Evolutionary conservation across 1,139 yeast species (phyloP), one percentile per base, ranked within the genome.

Genomic region (Yarrowia galli): DNA sequence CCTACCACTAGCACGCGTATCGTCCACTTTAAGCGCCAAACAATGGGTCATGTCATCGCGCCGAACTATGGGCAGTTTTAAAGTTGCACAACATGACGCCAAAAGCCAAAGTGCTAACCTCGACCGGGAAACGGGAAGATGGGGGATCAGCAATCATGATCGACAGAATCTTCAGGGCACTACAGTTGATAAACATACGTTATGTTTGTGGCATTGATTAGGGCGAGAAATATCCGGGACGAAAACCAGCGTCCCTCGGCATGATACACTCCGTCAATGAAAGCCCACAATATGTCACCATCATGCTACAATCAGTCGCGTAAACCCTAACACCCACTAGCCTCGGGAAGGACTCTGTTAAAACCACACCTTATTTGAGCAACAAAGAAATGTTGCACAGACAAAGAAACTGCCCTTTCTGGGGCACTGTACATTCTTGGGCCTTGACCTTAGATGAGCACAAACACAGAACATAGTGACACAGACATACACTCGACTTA

Each of bases 381-480:
- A 28, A 40, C 48, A 56, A 42, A 40, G 58, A 18, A 20, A 3
- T 28, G 16, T n/a, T 13, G 3, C 15, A 16, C 18, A 15, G 8
- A 56, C 63, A 56, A 56, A 56, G 49, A 28, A 20, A 13, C 1
- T 3, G 15, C 6, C 32, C 49, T 42, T 56, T 56, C 49, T 42
- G 63, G 63, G 49, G 63, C 38, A 54, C 23, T 22, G 35, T 28
- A 56, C 63, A 56, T 56, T 56, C 63, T 48, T 28, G 48, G 22
- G 35, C 28, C 61, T 18, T 9, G 28, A 5, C 15, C n/a, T 16
- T 12, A 13, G 40, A n/a, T 2, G 40, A 49, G 25, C 40, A 35
- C 28, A 53, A 22, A 53, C 58, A 53, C 58, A 53, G 43, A 8
- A 28, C 8, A 28, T 28, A 10, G 9, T 3, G 32, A 53, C 32